Evolutionary conservation across 2,329 filamentous ascomycete species (phyloP).

Genomic region (Colletotrichum tropicicola): DNA sequence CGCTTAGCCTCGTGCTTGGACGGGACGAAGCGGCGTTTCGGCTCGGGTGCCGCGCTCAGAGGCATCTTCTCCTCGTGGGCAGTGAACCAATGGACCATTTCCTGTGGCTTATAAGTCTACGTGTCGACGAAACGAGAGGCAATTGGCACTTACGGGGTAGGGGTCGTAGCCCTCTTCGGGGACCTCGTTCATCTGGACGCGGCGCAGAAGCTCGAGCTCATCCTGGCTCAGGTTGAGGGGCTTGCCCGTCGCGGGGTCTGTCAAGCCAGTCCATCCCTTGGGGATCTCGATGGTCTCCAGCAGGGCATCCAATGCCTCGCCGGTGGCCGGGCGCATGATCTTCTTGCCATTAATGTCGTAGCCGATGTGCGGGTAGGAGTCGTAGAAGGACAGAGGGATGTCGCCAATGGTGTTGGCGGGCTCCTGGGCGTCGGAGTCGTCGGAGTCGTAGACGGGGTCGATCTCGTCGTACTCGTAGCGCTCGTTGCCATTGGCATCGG

Average conservation of each 20-base stretch:
- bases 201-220: slow-evolving; percentile 87
- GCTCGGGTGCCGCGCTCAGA: slow-evolving; percentile 91
- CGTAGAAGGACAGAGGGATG: slow-evolving; percentile 94
- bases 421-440: slow-evolving; percentile 86
- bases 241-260: slow-evolving; percentile 93
- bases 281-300: slow-evolving; percentile 97
- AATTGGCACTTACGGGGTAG: slow-evolving; percentile 72
- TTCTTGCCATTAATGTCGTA: slow-evolving; percentile 99
- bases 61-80: slow-evolving; percentile 93
- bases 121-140: background rate
- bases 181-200: slow-evolving; percentile 88
- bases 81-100: slow-evolving; percentile 94
- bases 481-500: slow-evolving; percentile 88
- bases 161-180: slow-evolving; percentile 91
- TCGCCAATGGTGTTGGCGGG: slow-evolving; percentile 92
- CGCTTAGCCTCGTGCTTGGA: slow-evolving; percentile 97
- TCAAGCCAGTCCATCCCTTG: slow-evolving; percentile 96
- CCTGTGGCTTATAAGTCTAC: slow-evolving; percentile 50
- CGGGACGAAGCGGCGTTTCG: slow-evolving; percentile 93
- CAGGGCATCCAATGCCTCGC: slow-evolving; percentile 90
- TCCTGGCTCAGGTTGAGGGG: slow-evolving; percentile 87
- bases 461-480: slow-evolving; percentile 95
- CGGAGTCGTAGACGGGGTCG: slow-evolving; percentile 93
- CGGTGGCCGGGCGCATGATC: slow-evolving; percentile 94
- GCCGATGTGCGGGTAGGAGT: slow-evolving; percentile 96